Base-by-base conservation (phyloP, 73 alveolate species). In the Paramecium sexaurelia region DNA sequence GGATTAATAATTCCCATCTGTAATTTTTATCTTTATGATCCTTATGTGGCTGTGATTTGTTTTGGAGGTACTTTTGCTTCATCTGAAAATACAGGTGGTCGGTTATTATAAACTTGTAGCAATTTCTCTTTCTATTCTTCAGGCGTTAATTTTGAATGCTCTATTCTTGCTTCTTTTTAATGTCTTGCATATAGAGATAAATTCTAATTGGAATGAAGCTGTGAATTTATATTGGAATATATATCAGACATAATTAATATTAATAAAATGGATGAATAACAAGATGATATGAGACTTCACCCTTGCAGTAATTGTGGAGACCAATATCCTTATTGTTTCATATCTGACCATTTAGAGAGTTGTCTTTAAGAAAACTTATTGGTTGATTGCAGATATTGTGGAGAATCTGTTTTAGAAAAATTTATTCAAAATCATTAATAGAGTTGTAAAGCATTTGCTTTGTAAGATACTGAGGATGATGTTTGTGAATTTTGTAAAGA, bases 1-100 rank as follows among this genome's bases (percentile, higher is more conserved):
- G 87, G 87, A 73, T 73, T 73, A 7, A 73, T 73, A 2, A 73
- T 39, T 73, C 87, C 87, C 87, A 73, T 73, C 15, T 32, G 37
- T 6, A 20, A n/a, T 39, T 73, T 73, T 73, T 36, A 24, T 73
- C 87, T 33, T 73, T 27, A 5, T 4, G 55, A 73, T 36, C 87
- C 37, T 33, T 33, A 19, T 0, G 67, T n/a, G 15, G 87, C 43
- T 73, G 87, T 73, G 19, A 73, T 73, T 73, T 33, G 36, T 33
- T 73, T 73, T 20, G 67, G 57, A 2, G 33, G 36, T 73, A 39
- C 39, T 73, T 19, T 73, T 3, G 19, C 36, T 33, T 73, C 87
- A 36, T 22, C 55, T 22, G 36, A 32, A 11, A 36, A 73, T 73
- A 73, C 87, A 27, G 87, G 87, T 35, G 87, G 67, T 39, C 87